Base-by-base conservation (phyloP, 2,329 filamentous ascomycete species). In the Aspergillus pseudoterreus region DNA sequence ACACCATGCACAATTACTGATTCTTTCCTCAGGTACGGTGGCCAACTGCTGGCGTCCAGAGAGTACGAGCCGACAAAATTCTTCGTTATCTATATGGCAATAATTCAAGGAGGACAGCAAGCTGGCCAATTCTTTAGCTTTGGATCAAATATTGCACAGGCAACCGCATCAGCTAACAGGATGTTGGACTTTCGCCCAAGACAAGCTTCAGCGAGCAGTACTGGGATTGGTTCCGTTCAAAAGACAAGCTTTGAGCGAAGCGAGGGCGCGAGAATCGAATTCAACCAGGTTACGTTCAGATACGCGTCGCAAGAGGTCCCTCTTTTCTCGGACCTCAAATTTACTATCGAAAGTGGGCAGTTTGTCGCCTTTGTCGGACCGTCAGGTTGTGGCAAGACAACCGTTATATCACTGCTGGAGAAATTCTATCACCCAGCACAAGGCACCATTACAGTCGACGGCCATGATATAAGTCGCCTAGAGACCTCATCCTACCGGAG, bases 61-160 rank as follows among this genome's bases (percentile, higher is more conserved):
- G 80, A 87, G 61, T 77, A 75, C 43, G 59, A 65, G 19, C 62
- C 69, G 2, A 54, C 69, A 3, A 66, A 77, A 17, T 84, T 83
- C 61, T 83, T 82, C 60, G 74, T 81, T 1, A 74, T 81, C 27
- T 88, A 86, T 65, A 83, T 87, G 66, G 82, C 84, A 0, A 77
- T 87, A 8, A 80, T 88, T 24, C 81, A 88, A 56, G 85, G 85
- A 1, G 83, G 83, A 6, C 84, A 90, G 66, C 75, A 78, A 0
- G 84, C 85, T 0, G 86, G 85, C 0, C 80, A 86, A 54, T 82
- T 84, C 50, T 82, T 90, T 55, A 82, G 81, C 39, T 86, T 87
- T 57, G 82, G 82, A 0, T 82, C 84, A 6, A 87, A 69, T 49
- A 64, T 75, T 32, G 70, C 71, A 0, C 70, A 73, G 47, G 71